These are phyloP conservation scores for Xylaria venustula DNA, from an alignment of 495 filamentous ascomycete species.

Conservation along the genomic window DNA sequence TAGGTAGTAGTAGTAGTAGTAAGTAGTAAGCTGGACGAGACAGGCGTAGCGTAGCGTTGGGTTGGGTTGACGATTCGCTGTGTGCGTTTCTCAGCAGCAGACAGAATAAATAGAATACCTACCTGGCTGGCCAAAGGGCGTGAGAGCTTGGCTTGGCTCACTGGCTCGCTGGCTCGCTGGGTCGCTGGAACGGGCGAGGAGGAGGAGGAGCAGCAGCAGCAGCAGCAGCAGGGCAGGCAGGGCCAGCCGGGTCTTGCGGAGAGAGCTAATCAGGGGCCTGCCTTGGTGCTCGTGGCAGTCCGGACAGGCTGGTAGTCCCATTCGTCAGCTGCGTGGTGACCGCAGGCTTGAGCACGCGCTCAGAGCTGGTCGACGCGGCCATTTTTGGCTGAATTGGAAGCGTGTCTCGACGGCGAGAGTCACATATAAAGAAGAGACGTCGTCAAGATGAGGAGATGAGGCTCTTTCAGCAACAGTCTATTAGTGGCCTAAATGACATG, in stretches of 20 bases:
- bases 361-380: not conserved
- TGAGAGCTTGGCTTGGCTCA: no score
- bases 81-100: no score
- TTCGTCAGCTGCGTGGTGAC: conserved; percentile 8
- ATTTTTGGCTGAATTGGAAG: conserved; percentile 7
- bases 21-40: not conserved
- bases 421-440: conserved; percentile 23
- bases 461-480: conserved; percentile 32
- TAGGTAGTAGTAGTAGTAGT: no score
- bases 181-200: no score
- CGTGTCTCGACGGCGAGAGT: conserved; percentile 14
- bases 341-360: conserved; percentile 2
- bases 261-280: conserved; percentile 9
- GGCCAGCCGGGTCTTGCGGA: conserved; percentile 3
- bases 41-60: not conserved
- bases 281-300: conserved; percentile 7
- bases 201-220: not conserved
- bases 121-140: no score
- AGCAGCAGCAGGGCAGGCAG: not conserved
- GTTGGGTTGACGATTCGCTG: no score
- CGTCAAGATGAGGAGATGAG: conserved; percentile 37
- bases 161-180: no score
- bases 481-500: conserved; percentile 34
- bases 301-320: conserved; percentile 10
- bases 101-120: no score